Conservation (phyloP, 2,329 filamentous ascomycete species). For the Exophiala viscosa region DNA sequence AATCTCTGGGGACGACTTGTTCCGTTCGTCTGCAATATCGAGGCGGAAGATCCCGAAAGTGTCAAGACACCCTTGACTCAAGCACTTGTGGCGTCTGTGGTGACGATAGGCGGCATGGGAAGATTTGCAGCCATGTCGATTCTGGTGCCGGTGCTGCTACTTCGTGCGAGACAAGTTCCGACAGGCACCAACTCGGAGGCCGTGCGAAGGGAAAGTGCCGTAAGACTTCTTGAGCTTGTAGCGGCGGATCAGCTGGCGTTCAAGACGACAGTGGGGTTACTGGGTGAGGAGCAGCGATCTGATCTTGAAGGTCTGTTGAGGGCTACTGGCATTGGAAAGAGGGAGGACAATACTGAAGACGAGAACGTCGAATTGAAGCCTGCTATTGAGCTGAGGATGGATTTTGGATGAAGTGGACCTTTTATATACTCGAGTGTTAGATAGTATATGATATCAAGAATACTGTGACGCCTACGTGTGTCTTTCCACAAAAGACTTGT, state of each 20-base stretch:
- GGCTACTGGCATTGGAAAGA: conserved; percentile 53
- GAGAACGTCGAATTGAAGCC: conserved; percentile 59
- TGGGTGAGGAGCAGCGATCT: conserved; percentile 66
- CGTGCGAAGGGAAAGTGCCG: conserved; percentile 69
- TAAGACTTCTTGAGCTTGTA: conserved; percentile 74
- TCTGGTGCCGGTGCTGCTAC: conserved; percentile 71
- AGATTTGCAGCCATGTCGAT: conserved; percentile 61
- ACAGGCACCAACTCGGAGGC: conserved; percentile 35
- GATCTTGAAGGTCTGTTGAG: conserved; percentile 80
- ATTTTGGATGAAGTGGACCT: conserved; percentile 61
- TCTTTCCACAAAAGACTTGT: too few species aligned
- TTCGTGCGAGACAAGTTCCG: conserved; percentile 64
- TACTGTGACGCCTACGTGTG: too few species aligned
- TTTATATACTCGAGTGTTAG: too few species aligned
- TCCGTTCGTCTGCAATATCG: conserved; percentile 63
- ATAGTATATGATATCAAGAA: neutral
- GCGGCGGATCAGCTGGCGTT: conserved; percentile 70
- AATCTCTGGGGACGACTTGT: conserved; percentile 73
- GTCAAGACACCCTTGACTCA: conserved; percentile 68
- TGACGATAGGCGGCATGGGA: conserved; percentile 28
- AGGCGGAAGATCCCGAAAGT: conserved; percentile 74
- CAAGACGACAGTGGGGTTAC: conserved; percentile 65
- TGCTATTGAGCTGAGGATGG: conserved; percentile 90
- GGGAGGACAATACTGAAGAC: conserved; percentile 39
- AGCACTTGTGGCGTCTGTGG: conserved; percentile 69